phyloP scores from a whole-genome alignment of 116 monocot genomes.

The Trichopus zeylanicus region DNA sequence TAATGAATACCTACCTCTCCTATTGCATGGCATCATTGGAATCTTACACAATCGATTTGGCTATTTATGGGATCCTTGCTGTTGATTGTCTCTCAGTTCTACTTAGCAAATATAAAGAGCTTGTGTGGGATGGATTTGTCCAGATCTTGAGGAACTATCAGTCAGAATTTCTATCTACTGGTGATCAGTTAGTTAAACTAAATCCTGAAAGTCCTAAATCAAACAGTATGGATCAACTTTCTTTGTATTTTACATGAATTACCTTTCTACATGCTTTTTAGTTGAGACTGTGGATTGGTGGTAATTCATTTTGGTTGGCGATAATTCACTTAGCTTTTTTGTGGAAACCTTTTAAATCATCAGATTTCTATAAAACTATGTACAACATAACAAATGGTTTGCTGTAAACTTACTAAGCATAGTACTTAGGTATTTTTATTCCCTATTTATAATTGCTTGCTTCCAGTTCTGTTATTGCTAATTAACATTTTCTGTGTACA shows the following conservation, averaged over 20 bases:
- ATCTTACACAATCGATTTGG: conserved; percentile 70
- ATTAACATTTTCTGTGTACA: no score
- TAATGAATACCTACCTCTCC: conserved; percentile 54
- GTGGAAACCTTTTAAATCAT: no score
- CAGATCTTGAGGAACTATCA: conserved; percentile 44
- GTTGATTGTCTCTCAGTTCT: conserved; percentile 52
- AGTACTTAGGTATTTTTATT: no score
- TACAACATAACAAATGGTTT: no score
- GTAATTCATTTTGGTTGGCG: no score
- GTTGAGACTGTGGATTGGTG: no score
- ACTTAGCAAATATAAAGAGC: conserved; percentile 40
- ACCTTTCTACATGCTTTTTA: no score
- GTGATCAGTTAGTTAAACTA: conserved; percentile 14
- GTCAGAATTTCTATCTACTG: conserved; percentile 21
- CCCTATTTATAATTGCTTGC: no score
- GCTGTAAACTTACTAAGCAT: no score
- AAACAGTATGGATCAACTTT: conserved; percentile 27
- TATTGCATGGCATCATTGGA: conserved; percentile 70
- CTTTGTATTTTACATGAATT: not conserved
- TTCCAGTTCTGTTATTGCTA: no score
- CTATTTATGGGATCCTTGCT: conserved; percentile 56
- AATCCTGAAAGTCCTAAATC: conserved; percentile 16
- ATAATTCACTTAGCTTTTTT: no score
- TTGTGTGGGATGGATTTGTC: conserved; percentile 47
- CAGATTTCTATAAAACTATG: no score